Evolutionary conservation across 192 early-diverging fungal genomes (phyloP).

Genomic region (Rhizoclosmatium sp.): DNA sequence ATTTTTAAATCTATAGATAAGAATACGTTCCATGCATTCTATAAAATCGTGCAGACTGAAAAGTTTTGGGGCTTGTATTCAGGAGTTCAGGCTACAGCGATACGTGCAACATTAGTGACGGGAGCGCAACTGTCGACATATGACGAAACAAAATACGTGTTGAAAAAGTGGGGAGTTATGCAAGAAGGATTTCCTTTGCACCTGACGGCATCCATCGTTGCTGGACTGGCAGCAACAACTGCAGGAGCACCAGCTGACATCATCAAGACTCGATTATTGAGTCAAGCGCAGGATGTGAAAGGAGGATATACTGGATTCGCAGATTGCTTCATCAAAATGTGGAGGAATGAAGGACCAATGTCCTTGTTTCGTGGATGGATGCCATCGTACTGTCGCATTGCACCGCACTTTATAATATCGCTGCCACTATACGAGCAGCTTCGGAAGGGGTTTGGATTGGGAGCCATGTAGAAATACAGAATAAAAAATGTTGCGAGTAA

Average conservation of each 20-base stretch:
- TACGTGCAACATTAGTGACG: conserved; percentile 57
- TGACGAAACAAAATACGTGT: conserved; percentile 58
- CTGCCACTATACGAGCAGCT: conserved; percentile 39
- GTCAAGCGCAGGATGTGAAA: conserved; percentile 78
- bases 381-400: conserved; percentile 32
- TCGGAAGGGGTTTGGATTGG: conserved; percentile 32
- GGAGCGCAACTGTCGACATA: conserved; percentile 60
- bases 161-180: conserved; percentile 43
- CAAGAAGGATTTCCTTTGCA: conserved; percentile 51
- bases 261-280: conserved; percentile 76
- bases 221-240: conserved; percentile 40
- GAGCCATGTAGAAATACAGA: neutral
- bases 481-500: too few relatives aligned
- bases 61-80: conserved; percentile 41
- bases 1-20: neutral
- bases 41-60: conserved; percentile 27
- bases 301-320: conserved; percentile 81
- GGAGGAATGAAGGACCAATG: conserved; percentile 72
- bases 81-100: conserved; percentile 57
- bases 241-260: conserved; percentile 76
- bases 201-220: conserved; percentile 47
- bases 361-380: conserved; percentile 69
- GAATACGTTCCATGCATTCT: conserved; percentile 35
- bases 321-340: conserved; percentile 74
- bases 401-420: conserved; percentile 38